A percentile compares a stretch with the other conserved stretches of the same genome.
Conservation (phyloP, 1,139 yeast genomes). For the Pichia sp. region DNA sequence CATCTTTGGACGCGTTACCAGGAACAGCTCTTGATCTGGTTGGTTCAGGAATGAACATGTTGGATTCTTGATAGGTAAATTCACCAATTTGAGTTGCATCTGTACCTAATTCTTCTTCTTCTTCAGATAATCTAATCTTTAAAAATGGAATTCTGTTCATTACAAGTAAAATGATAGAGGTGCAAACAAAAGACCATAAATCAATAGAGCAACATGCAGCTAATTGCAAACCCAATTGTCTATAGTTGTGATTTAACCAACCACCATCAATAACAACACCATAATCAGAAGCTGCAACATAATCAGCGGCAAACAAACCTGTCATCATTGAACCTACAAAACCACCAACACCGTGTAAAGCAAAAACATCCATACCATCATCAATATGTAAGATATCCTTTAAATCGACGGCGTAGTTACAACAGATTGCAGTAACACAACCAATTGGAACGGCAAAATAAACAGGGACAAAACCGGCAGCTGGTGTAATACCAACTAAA, state of each 20-base stretch:
- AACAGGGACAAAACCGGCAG: slow-evolving; percentile 92
- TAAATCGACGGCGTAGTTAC: slow-evolving; percentile 80
- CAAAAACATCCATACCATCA: slow-evolving; percentile 93
- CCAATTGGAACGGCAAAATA: slow-evolving; percentile 86
- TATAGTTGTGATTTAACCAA: slow-evolving; percentile 87
- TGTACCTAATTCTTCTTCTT: slow-evolving; percentile 85
- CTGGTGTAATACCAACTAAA: slow-evolving; percentile 93
- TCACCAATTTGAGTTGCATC: slow-evolving; percentile 84
- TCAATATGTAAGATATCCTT: slow-evolving; percentile 70
- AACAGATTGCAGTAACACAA: slow-evolving; percentile 63
- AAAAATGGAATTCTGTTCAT: slow-evolving; percentile 81
- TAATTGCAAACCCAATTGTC: slow-evolving; percentile 87
- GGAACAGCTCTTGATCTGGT: slow-evolving; percentile 39
- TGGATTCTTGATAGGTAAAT: slow-evolving; percentile 61
- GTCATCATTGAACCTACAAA: slow-evolving; percentile 76
- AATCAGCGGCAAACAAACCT: slow-evolving; percentile 90
- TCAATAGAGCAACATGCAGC: slow-evolving; percentile 75
- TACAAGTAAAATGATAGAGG: slow-evolving; percentile 57
- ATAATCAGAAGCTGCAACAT: slow-evolving; percentile 71
- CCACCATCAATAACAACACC: slow-evolving; percentile 73
- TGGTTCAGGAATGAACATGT: slow-evolving; percentile 67
- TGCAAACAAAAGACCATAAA: slow-evolving; percentile 74
- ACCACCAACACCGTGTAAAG: slow-evolving; percentile 93
- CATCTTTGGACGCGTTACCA: slow-evolving; percentile 14
- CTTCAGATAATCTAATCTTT: slow-evolving; percentile 77